Evolutionary conservation across 2,329 filamentous ascomycete genomes (phyloP).

Genomic region (Pseudofabraea citricarpa): DNA sequence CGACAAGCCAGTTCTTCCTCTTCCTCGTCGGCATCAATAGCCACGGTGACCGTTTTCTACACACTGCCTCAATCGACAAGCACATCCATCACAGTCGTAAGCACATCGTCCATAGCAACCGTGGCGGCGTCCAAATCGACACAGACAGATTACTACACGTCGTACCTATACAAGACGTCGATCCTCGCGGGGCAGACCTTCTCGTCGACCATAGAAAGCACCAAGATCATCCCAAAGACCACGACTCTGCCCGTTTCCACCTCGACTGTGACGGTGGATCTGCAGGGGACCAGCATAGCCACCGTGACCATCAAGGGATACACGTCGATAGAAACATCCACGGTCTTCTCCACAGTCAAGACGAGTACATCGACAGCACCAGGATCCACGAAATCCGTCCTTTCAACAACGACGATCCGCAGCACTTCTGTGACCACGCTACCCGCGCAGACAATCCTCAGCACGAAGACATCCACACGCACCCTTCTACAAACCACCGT

Average conservation of each 20-base stretch:
- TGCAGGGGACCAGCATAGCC: conserved; percentile 7
- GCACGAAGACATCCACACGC: neutral
- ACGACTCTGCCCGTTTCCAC: conserved; percentile 6
- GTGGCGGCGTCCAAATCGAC: neutral
- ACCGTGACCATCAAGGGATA: conserved; percentile 6
- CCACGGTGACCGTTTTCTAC: neutral
- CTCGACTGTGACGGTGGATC: conserved; percentile 1
- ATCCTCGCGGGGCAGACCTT: conserved; percentile 6
- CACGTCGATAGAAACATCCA: conserved; percentile 2
- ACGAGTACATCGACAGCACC: neutral
- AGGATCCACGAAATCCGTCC: neutral
- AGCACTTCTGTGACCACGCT: neutral
- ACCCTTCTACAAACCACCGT: neutral
- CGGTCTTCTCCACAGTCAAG: conserved; percentile 5
- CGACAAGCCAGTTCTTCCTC: neutral
- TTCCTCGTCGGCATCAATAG: too few species aligned
- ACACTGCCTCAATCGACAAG: neutral
- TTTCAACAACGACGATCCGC: neutral
- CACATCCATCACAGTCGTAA: neutral
- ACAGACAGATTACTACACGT: conserved; percentile 5
- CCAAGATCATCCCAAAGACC: conserved; percentile 6
- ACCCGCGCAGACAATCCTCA: neutral
- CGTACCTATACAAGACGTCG: conserved; percentile 4
- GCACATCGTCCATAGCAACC: neutral
- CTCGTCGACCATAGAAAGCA: conserved; percentile 2